Evolutionary conservation across 2,329 filamentous ascomycete species (phyloP).

Genomic region (Tolypocladium cylindrosporum): DNA sequence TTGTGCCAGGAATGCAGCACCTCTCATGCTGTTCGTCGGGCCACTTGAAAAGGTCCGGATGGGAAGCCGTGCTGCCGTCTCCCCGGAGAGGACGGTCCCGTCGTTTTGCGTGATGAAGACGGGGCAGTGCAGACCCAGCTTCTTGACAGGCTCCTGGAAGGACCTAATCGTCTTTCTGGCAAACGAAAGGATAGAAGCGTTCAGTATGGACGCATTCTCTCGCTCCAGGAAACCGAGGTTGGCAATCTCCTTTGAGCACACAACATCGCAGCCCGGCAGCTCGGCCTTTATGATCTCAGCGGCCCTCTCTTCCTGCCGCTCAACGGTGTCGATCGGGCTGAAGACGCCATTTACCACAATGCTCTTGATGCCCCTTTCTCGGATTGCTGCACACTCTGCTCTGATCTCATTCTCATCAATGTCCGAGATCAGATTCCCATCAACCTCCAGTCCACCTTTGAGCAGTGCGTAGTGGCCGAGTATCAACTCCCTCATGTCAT

Average conservation of each 20-base stretch:
- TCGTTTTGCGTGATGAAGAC: constrained; percentile 56
- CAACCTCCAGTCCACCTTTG: constrained; percentile 41
- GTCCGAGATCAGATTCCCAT: constrained; percentile 34
- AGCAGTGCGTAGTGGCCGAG: constrained; percentile 34
- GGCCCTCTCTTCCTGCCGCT: constrained; percentile 38
- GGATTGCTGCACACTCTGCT: constrained; percentile 27
- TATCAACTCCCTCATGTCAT: constrained; percentile 35
- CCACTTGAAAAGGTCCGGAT: constrained; percentile 54
- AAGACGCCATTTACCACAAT: constrained; percentile 41
- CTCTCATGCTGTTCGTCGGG: constrained; percentile 54
- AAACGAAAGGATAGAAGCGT: constrained; percentile 50
- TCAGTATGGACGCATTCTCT: constrained; percentile 56
- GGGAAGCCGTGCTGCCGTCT: constrained; percentile 43
- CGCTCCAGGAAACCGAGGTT: constrained; percentile 48
- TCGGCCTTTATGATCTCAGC: constrained; percentile 29
- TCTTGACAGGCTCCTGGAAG: constrained; percentile 41
- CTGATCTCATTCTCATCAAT: constrained; percentile 32
- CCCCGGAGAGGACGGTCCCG: constrained; percentile 46
- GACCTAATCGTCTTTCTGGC: constrained; percentile 45
- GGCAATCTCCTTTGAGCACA: constrained; percentile 41
- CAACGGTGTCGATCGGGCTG: constrained; percentile 39
- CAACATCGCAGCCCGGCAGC: constrained; percentile 32
- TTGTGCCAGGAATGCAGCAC: constrained; percentile 48
- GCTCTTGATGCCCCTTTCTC: constrained; percentile 30
- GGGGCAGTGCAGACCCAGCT: constrained; percentile 39